phyloP scores from a whole-genome alignment of 768 basidiomycete genomes.

The Lentinula guzmanii region DNA sequence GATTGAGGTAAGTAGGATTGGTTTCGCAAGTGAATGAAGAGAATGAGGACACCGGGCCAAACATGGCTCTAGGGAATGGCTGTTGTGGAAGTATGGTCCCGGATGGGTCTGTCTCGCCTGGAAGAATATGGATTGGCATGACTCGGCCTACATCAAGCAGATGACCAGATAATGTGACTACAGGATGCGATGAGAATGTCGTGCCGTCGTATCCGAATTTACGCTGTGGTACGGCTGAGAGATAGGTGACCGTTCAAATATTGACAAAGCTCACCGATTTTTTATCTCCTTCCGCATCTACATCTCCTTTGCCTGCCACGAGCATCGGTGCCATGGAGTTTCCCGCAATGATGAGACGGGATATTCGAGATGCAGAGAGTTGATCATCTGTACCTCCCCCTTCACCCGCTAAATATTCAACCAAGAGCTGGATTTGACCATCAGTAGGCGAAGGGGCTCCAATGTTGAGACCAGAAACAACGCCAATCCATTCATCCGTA shows the following conservation, averaged over 20 bases:
- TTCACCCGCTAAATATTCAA: conserved; percentile 87
- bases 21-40: conserved; percentile 73
- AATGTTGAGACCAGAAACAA: conserved; percentile 82
- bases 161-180: conserved; percentile 57
- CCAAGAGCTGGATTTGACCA: conserved; percentile 77
- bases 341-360: conserved; percentile 84
- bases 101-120: conserved; percentile 84
- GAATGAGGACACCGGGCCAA: conserved; percentile 56
- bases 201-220: conserved; percentile 60
- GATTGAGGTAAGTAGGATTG: conserved; percentile 82
- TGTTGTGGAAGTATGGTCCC: conserved; percentile 92
- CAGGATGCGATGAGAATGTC: conserved; percentile 72
- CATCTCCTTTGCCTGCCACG: conserved; percentile 24
- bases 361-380: conserved; percentile 61
- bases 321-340: conserved; percentile 67
- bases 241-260: background rate
- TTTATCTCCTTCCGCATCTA: conserved; percentile 27
- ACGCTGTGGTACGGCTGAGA: conserved; percentile 34
- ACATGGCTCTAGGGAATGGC: conserved; percentile 87
- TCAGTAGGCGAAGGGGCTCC: conserved; percentile 59
- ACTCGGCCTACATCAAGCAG: conserved; percentile 71
- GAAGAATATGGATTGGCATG: conserved; percentile 83
- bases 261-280: conserved; percentile 44
- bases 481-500: conserved; percentile 73
- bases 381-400: conserved; percentile 65